Conservation (phyloP, 192 early-diverging fungal genomes). For the Martensiomyces pterosporus region DNA sequence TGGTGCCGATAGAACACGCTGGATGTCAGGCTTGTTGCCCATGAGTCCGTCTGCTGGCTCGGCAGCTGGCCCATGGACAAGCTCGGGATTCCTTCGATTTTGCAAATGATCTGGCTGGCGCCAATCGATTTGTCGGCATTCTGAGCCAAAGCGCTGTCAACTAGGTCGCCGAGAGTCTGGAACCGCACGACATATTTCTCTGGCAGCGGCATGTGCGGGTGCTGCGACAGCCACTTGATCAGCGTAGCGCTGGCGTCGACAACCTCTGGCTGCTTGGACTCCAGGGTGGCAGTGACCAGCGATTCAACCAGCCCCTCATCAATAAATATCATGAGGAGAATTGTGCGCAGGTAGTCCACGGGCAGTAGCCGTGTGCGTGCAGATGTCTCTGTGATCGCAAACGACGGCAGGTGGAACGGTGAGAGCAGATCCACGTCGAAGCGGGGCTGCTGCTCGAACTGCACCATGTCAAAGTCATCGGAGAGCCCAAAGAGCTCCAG, state of each 20-base stretch:
- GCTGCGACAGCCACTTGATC: slow-evolving; percentile 48
- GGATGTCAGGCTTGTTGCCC: slow-evolving; percentile 41
- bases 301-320: slow-evolving; percentile 52
- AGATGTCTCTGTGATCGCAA: slow-evolving; percentile 30
- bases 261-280: slow-evolving; percentile 27
- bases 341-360: slow-evolving; percentile 44
- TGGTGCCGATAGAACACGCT: slow-evolving; percentile 36
- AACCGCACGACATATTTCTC: slow-evolving; percentile 32
- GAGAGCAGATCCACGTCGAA: slow-evolving; percentile 47
- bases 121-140: slow-evolving; percentile 5
- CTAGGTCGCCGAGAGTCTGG: slow-evolving; percentile 32
- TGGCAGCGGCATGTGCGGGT: slow-evolving; percentile 46
- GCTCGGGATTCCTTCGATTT: slow-evolving; percentile 45
- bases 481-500: slow-evolving; percentile 49
- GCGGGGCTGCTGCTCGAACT: slow-evolving; percentile 48
- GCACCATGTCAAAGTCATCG: slow-evolving; percentile 41
- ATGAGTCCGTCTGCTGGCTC: slow-evolving; percentile 42
- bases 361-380: slow-evolving; percentile 37
- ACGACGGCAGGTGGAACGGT: slow-evolving; percentile 30
- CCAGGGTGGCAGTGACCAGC: slow-evolving; percentile 28
- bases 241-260: slow-evolving; percentile 47
- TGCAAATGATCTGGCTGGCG: slow-evolving; percentile 32
- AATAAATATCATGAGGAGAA: slow-evolving; percentile 47
- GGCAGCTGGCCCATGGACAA: slow-evolving; percentile 45
- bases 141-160: slow-evolving; percentile 24